These are phyloP conservation scores for Dictyophora rubrovolvata DNA, from an alignment of 768 basidiomycete genomes.

Conservation along the genomic window DNA sequence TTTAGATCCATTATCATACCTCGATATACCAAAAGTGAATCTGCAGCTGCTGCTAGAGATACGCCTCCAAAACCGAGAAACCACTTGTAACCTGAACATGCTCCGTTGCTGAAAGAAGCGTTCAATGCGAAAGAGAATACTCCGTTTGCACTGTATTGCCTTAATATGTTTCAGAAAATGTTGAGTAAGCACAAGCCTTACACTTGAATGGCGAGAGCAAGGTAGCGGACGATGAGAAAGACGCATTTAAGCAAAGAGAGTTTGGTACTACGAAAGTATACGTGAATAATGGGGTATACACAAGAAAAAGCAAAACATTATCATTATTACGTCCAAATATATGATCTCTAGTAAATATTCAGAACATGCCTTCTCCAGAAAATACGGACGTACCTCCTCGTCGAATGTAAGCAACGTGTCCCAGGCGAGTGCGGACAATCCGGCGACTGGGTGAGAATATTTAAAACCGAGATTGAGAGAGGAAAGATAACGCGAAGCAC, in stretches of 20 bases:
- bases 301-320: background rate
- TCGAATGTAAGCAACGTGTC: background rate
- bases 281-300: background rate
- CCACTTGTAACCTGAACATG: background rate
- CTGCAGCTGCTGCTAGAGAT: background rate
- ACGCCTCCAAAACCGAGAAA: background rate
- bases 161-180: background rate
- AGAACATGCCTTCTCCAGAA: background rate
- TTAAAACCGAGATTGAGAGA: no score
- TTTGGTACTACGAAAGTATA: background rate
- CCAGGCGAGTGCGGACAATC: background rate
- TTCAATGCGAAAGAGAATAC: background rate
- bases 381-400: background rate
- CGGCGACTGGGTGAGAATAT: no score
- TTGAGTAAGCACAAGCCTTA: background rate
- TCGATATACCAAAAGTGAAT: background rate
- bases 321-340: background rate
- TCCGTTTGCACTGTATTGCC: background rate
- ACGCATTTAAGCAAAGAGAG: background rate
- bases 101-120: background rate
- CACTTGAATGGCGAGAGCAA: background rate
- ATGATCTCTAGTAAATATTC: background rate
- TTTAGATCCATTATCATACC: no score
- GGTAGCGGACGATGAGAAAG: background rate
- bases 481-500: no score